Percentiles rank a stretch among this genome's conserved stretches.
These are phyloP conservation scores for Paraphoma chrysanthemicola DNA, from an alignment of 2,329 filamentous ascomycete species.

Conservation along the genomic window DNA sequence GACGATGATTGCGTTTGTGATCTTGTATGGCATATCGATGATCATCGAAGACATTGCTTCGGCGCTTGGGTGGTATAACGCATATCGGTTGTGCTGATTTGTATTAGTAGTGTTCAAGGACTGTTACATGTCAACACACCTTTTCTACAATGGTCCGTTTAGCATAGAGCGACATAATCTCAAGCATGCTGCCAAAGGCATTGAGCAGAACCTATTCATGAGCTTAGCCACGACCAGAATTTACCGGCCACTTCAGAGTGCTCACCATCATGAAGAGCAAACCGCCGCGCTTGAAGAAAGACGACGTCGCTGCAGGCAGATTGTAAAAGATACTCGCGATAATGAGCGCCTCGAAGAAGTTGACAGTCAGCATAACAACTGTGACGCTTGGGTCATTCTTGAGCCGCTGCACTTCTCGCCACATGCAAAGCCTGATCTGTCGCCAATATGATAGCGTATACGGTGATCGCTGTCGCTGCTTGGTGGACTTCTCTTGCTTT, in stretches of 20 bases:
- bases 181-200: conserved; percentile 62
- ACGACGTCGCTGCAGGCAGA: conserved; percentile 56
- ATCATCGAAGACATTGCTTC: conserved; percentile 84
- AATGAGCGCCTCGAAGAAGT: conserved; percentile 71
- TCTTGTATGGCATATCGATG: conserved; percentile 79
- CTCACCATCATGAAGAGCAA: conserved; percentile 64
- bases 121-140: conserved; percentile 6
- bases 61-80: conserved; percentile 85
- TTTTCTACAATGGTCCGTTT: conserved; percentile 91
- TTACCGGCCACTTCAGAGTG: too few species aligned
- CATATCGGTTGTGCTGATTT: conserved; percentile 74
- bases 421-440: conserved; percentile 36
- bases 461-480: conserved; percentile 60
- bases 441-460: conserved; percentile 63
- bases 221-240: too few species aligned
- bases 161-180: conserved; percentile 72
- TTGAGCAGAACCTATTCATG: conserved; percentile 60
- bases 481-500: conserved; percentile 57
- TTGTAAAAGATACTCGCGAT: conserved; percentile 66
- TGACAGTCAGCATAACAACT: conserved; percentile 70
- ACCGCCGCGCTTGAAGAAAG: conserved; percentile 62
- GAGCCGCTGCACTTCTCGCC: conserved; percentile 26
- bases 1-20: conserved; percentile 72
- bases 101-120: background rate
- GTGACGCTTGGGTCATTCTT: conserved; percentile 58